These are phyloP conservation scores for Neurospora sp. DNA, from an alignment of 495 filamentous ascomycete genomes.

Conservation along the genomic window DNA sequence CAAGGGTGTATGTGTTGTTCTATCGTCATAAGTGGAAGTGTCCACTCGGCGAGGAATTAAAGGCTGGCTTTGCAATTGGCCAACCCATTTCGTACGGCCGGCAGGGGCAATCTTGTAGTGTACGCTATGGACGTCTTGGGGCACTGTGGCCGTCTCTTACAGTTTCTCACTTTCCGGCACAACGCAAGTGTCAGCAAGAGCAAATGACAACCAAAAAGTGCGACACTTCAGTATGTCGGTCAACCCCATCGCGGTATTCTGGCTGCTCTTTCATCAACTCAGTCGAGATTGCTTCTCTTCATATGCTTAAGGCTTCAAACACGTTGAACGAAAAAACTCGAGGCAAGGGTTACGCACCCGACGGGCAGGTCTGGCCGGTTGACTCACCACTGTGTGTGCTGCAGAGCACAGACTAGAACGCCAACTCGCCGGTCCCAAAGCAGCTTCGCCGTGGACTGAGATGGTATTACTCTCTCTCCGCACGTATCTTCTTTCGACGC, in stretches of 20 bases:
- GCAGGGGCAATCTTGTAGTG: not conserved
- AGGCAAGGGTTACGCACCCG: not conserved
- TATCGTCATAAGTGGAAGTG: not conserved
- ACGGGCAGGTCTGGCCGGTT: not conserved
- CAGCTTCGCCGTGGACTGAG: not conserved
- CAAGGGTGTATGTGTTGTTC: not conserved
- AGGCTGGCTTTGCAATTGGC: not conserved
- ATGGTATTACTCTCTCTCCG: not conserved
- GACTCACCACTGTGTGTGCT: not conserved
- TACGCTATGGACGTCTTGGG: not conserved
- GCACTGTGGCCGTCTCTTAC: not conserved
- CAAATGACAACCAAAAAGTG: not conserved
- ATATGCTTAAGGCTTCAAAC: not conserved
- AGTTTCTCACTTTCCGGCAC: not conserved
- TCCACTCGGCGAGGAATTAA: not conserved
- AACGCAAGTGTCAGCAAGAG: not conserved
- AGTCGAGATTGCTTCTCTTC: not conserved
- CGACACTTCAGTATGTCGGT: not conserved
- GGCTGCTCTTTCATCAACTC: not conserved
- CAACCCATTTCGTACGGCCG: not conserved
- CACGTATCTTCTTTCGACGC: not conserved
- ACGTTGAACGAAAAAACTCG: not conserved
- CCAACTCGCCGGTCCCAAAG: not conserved
- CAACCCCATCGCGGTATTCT: not conserved
- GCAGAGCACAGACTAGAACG: not conserved